Percentiles rank a stretch among this genome's conserved stretches.
Evolutionary conservation across 2,329 filamentous ascomycete species (phyloP).

Genomic region (Fusarium austroafricanum): DNA sequence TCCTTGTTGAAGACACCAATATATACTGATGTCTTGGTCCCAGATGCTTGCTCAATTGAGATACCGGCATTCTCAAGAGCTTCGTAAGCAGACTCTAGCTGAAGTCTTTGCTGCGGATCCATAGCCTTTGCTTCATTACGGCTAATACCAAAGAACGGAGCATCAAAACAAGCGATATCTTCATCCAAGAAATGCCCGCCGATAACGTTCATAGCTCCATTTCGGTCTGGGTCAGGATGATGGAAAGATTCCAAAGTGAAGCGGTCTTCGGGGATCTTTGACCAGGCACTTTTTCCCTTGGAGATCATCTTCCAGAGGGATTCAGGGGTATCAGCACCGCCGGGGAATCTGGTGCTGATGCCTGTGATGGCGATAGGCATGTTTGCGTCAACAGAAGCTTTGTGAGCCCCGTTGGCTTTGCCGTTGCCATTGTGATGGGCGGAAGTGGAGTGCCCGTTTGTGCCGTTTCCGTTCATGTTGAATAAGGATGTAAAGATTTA

Average conservation of each 20-base stretch:
- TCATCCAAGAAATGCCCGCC: background rate
- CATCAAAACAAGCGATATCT: background rate
- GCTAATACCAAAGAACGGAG: background rate
- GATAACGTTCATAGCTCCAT: background rate
- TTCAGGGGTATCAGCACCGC: background rate
- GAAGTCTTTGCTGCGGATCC: background rate
- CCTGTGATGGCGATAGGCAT: slow-evolving; percentile 1
- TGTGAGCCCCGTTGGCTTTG: background rate
- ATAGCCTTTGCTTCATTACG: background rate
- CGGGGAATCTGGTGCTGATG: background rate
- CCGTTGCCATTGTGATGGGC: background rate
- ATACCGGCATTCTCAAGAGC: background rate
- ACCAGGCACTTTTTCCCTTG: background rate
- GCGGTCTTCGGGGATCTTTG: background rate
- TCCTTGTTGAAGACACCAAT: slow-evolving; percentile 1
- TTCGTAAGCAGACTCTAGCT: background rate
- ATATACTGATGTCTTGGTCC: background rate
- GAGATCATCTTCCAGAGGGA: background rate
- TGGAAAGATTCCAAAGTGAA: background rate
- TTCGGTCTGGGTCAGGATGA: background rate
- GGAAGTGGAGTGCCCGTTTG: background rate
- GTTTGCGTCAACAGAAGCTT: background rate
- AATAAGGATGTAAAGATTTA: background rate
- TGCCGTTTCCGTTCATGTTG: slow-evolving; percentile 9
- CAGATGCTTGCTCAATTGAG: background rate